Percentiles rank a stretch among this genome's conserved stretches.
Evolutionary conservation across 441 rosid genomes (phyloP).

Genomic region (Dalechampia spathulata): DNA sequence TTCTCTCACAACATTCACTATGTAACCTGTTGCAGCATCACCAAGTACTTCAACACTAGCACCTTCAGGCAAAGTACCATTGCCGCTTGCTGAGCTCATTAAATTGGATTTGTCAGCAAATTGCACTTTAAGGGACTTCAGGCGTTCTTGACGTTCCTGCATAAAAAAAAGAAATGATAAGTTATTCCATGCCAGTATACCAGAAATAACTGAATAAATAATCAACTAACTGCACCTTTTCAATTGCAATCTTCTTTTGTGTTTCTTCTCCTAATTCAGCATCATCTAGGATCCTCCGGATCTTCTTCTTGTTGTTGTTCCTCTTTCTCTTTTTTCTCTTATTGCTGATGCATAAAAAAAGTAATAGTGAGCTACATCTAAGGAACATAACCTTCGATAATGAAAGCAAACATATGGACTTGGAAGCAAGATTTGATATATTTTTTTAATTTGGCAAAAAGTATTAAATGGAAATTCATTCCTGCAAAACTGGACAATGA

Average conservation of each 20-base stretch:
- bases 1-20: constrained; percentile 99
- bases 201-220: constrained; percentile 12
- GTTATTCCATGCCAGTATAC: constrained; percentile 15
- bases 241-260: constrained; percentile 94
- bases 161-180: constrained; percentile 21
- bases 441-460: no score
- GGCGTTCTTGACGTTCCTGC: constrained; percentile 98
- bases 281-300: constrained; percentile 95
- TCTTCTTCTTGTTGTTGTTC: constrained; percentile 57
- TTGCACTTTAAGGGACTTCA: constrained; percentile 72
- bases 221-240: constrained; percentile 54
- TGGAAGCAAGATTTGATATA: constrained; percentile 2
- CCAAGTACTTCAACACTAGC: constrained; percentile 78
- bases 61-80: constrained; percentile 52
- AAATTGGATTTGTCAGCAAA: constrained; percentile 64
- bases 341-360: constrained; percentile 29
- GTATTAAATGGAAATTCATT: no score
- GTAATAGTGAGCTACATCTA: constrained; percentile 20
- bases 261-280: constrained; percentile 99
- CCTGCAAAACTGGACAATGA: no score
- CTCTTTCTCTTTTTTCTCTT: constrained; percentile 77
- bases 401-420: not conserved
- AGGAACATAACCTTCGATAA: constrained; percentile 14
- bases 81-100: constrained; percentile 38
- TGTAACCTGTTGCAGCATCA: constrained; percentile 74